Conservation (phyloP, 305 asterid genomes). For the Plantago coronopus region DNA sequence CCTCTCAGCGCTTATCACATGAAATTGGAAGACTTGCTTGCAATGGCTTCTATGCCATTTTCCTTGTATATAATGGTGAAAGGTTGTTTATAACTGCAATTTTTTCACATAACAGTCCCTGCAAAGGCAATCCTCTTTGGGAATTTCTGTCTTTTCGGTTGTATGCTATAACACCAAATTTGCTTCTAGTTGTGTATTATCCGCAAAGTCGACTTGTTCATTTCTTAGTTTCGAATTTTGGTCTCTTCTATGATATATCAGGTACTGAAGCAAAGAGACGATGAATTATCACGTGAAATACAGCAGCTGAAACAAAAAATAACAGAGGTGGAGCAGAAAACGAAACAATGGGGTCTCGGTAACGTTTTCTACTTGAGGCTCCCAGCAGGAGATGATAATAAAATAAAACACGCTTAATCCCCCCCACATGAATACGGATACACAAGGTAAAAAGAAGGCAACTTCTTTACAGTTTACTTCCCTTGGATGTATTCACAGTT, state of each 20-base stretch:
- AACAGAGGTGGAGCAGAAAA: conserved; percentile 45
- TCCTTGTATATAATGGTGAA: no score
- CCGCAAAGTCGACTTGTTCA: not conserved
- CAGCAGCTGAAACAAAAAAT: conserved; percentile 51
- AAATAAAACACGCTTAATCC: conserved; percentile 27
- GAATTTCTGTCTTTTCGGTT: no score
- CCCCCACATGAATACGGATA: not conserved
- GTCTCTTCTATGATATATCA: conserved; percentile 21
- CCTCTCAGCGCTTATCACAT: no score
- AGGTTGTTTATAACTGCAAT: no score
- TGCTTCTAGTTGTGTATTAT: no score
- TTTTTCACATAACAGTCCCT: no score
- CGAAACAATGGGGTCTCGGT: conserved; percentile 35
- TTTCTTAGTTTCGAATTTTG: not conserved
- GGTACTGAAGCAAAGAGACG: conserved; percentile 60
- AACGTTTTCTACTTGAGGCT: conserved; percentile 29
- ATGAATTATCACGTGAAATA: conserved; percentile 54
- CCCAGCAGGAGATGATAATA: conserved; percentile 26
- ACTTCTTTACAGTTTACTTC: not conserved
- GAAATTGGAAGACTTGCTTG: no score
- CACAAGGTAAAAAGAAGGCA: not conserved
- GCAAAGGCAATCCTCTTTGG: no score
- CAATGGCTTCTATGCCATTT: no score
- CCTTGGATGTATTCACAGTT: not conserved
- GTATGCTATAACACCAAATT: no score